These are phyloP conservation scores for Rutstroemia sp. DNA, from an alignment of 2,329 filamentous ascomycete genomes.

Conservation along the genomic window DNA sequence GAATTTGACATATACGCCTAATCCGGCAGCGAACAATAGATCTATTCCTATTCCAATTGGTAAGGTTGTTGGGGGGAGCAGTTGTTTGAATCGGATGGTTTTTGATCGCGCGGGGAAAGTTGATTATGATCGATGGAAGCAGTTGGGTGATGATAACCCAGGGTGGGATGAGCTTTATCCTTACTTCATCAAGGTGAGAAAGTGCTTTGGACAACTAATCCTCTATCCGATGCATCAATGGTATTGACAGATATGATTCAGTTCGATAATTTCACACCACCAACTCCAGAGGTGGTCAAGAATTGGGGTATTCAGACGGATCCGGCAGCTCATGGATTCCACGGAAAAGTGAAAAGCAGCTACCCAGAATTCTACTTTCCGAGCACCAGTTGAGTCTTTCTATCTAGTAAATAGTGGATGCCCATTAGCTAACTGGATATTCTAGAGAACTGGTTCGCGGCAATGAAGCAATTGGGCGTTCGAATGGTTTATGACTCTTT, in stretches of 20 bases:
- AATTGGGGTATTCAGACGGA: slow-evolving; percentile 4
- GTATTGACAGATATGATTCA: neutral
- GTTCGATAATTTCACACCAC: slow-evolving; percentile 2
- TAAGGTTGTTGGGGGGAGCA: slow-evolving; percentile 32
- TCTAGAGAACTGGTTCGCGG: slow-evolving; percentile 4
- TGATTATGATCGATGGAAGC: slow-evolving; percentile 34
- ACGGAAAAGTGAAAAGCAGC: slow-evolving; percentile 3
- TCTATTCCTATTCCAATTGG: slow-evolving; percentile 21
- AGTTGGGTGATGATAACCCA: slow-evolving; percentile 37
- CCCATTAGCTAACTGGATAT: neutral
- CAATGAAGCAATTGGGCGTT: slow-evolving; percentile 4
- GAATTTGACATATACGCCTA: slow-evolving; percentile 33
- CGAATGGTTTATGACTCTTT: slow-evolving; percentile 1
- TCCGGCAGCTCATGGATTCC: slow-evolving; percentile 3
- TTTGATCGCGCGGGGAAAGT: slow-evolving; percentile 17
- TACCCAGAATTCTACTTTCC: slow-evolving; percentile 6
- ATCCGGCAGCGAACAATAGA: slow-evolving; percentile 26
- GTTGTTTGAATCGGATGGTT: slow-evolving; percentile 28
- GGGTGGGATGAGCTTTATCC: slow-evolving; percentile 28
- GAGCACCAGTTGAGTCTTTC: slow-evolving; percentile 1
- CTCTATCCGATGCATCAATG: neutral
- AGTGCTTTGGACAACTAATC: neutral
- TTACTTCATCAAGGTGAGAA: slow-evolving; percentile 5
- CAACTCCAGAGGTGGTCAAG: neutral
- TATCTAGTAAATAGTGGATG: too few relatives aligned